Evolutionary conservation across 2,329 filamentous ascomycete species (phyloP).

Genomic region (Dendrostoma leiphaemia): DNA sequence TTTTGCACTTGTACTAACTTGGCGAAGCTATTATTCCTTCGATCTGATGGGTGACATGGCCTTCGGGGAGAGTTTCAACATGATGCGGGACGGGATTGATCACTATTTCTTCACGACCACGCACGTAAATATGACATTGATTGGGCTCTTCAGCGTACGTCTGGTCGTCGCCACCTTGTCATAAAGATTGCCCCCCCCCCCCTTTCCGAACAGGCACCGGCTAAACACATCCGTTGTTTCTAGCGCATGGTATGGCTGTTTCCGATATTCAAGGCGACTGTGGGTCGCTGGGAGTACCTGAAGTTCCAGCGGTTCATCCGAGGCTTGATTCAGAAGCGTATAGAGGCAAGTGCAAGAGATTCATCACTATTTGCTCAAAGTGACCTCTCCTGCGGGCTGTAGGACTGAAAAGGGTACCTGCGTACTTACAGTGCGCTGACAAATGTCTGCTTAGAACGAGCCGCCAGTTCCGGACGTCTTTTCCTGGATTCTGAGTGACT

Average conservation of each 20-base stretch:
- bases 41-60: constrained; percentile 42
- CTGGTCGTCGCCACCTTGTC: too few species aligned
- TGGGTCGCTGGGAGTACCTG: constrained; percentile 21
- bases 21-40: constrained; percentile 24
- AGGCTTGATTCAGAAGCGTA: constrained; percentile 16
- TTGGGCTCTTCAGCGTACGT: constrained; percentile 23
- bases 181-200: too few species aligned
- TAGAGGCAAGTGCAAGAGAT: constrained; percentile 20
- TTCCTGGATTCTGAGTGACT: constrained; percentile 30
- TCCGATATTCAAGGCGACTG: constrained; percentile 14
- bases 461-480: constrained; percentile 28
- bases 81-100: constrained; percentile 29
- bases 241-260: constrained; percentile 9
- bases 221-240: neutral
- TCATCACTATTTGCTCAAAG: too few species aligned
- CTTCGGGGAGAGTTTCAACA: constrained; percentile 35
- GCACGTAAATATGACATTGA: constrained; percentile 23
- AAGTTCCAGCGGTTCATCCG: constrained; percentile 22
- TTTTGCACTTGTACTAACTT: neutral
- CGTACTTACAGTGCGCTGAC: neutral
- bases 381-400: too few species aligned
- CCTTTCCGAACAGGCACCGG: neutral
- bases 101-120: constrained; percentile 27
- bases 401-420: too few species aligned
- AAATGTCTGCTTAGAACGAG: constrained; percentile 1